Evolutionary conservation across 2,329 filamentous ascomycete genomes (phyloP).

Genomic region (Periconia digitata): DNA sequence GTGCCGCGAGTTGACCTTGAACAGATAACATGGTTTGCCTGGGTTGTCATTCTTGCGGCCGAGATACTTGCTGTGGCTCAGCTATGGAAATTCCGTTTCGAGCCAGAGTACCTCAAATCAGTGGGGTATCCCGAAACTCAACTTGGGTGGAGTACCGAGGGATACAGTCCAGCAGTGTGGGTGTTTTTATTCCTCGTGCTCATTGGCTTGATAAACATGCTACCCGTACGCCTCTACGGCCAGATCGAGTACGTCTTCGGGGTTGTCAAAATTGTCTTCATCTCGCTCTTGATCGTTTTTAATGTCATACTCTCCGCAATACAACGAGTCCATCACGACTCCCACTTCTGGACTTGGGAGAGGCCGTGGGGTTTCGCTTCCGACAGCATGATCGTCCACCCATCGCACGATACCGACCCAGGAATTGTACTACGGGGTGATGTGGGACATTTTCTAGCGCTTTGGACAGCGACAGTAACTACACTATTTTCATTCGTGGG

Average conservation of each 20-base stretch:
- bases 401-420: slow-evolving; percentile 18
- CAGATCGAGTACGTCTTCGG: slow-evolving; percentile 86
- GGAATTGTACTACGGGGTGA: slow-evolving; percentile 33
- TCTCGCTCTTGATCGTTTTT: slow-evolving; percentile 46
- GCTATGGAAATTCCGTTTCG: slow-evolving; percentile 45
- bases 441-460: slow-evolving; percentile 34
- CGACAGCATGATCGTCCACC: slow-evolving; percentile 27
- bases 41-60: slow-evolving; percentile 75
- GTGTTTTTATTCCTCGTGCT: slow-evolving; percentile 76
- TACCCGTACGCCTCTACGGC: slow-evolving; percentile 82
- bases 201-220: slow-evolving; percentile 80
- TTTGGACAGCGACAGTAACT: slow-evolving; percentile 48
- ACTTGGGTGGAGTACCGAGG: slow-evolving; percentile 75
- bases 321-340: slow-evolving; percentile 22
- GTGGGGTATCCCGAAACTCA: slow-evolving; percentile 36
- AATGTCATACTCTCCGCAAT: slow-evolving; percentile 45
- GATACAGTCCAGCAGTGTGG: slow-evolving; percentile 55
- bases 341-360: slow-evolving; percentile 39
- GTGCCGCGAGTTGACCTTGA: background rate
- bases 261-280: slow-evolving; percentile 72
- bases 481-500: slow-evolving; percentile 48
- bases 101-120: slow-evolving; percentile 31
- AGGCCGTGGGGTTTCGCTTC: slow-evolving; percentile 36
- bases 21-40: slow-evolving; percentile 64
- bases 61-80: slow-evolving; percentile 46